phyloP scores from a whole-genome alignment of 192 early-diverging fungal genomes.

The Glomus cerebriforme region DNA sequence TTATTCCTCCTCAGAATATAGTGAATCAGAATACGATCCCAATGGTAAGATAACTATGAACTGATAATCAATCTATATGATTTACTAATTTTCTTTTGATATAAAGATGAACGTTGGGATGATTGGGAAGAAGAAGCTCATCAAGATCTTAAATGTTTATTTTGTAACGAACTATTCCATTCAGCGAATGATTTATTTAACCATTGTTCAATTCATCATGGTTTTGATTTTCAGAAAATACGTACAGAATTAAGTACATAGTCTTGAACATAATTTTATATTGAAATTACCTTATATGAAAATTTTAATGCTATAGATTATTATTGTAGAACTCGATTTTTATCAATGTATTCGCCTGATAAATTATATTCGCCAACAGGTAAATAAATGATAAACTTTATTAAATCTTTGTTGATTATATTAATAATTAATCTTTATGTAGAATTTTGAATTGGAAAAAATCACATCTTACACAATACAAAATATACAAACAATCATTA shows the following conservation, averaged over 20 bases:
- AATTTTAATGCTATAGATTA: neutral
- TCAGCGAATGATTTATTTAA: constrained; percentile 55
- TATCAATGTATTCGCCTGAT: constrained; percentile 81
- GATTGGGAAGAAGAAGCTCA: constrained; percentile 67
- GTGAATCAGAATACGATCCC: constrained; percentile 24
- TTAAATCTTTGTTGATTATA: neutral
- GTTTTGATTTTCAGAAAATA: constrained; percentile 67
- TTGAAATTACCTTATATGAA: neutral
- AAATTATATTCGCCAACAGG: constrained; percentile 66
- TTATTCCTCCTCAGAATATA: constrained; percentile 8
- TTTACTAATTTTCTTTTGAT: neutral
- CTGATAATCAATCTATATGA: neutral
- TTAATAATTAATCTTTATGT: neutral
- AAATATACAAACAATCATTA: constrained; percentile 58
- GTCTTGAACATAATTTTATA: neutral
- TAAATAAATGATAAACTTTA: constrained; percentile 3
- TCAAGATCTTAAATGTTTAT: constrained; percentile 67
- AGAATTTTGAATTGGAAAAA: constrained; percentile 29
- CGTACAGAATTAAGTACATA: constrained; percentile 41
- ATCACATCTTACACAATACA: constrained; percentile 43
- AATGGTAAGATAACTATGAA: neutral
- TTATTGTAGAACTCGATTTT: constrained; percentile 70
- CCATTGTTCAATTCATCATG: constrained; percentile 61
- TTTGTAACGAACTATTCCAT: constrained; percentile 61
- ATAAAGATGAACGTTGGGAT: constrained; percentile 48